Percentiles rank a stretch among this genome's conserved stretches.
These are phyloP conservation scores for Pseudozyma flocculosa DNA, from an alignment of 1,284 basidiomycete species.

Conservation along the genomic window DNA sequence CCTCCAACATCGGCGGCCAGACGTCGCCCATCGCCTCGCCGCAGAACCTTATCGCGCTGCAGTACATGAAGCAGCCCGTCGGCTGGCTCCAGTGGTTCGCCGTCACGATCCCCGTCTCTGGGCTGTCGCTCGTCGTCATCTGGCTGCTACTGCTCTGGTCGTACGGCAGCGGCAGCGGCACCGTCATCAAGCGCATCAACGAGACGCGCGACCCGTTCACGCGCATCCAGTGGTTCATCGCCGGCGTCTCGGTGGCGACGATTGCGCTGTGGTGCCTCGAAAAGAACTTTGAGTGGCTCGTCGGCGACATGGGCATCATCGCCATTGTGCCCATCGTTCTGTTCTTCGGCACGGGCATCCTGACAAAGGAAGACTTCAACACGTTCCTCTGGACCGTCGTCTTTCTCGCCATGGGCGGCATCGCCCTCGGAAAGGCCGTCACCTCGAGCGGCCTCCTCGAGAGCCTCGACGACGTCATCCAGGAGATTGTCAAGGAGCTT, in stretches of 20 bases:
- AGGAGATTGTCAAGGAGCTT: slow-evolving; percentile 70
- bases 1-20: slow-evolving; percentile 97
- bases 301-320: slow-evolving; percentile 96
- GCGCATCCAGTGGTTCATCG: slow-evolving; percentile 85
- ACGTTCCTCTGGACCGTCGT: slow-evolving; percentile 58
- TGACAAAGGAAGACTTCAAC: slow-evolving; percentile 74
- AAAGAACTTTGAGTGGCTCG: slow-evolving; percentile 71
- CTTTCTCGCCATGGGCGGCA: slow-evolving; percentile 80
- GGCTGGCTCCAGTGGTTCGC: slow-evolving; percentile 94
- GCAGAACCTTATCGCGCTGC: slow-evolving; percentile 91
- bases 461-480: slow-evolving; percentile 63
- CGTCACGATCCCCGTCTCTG: slow-evolving; percentile 86
- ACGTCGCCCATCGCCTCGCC: slow-evolving; percentile 88
- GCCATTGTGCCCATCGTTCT: slow-evolving; percentile 88
- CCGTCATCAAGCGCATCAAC: slow-evolving; percentile 47
- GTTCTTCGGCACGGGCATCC: slow-evolving; percentile 90
- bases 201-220: slow-evolving; percentile 64
- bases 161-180: slow-evolving; percentile 76
- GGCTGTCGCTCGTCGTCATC: slow-evolving; percentile 79
- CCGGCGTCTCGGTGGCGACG: slow-evolving; percentile 78
- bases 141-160: slow-evolving; percentile 85
- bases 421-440: slow-evolving; percentile 92
- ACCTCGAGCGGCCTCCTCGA: slow-evolving; percentile 80
- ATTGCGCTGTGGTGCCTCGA: slow-evolving; percentile 90
- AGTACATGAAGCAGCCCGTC: slow-evolving; percentile 80